A percentile compares a stretch with the other conserved stretches of the same genome.
Conservation (phyloP, 2,329 filamentous ascomycete genomes). For the Xylariaceae sp. region DNA sequence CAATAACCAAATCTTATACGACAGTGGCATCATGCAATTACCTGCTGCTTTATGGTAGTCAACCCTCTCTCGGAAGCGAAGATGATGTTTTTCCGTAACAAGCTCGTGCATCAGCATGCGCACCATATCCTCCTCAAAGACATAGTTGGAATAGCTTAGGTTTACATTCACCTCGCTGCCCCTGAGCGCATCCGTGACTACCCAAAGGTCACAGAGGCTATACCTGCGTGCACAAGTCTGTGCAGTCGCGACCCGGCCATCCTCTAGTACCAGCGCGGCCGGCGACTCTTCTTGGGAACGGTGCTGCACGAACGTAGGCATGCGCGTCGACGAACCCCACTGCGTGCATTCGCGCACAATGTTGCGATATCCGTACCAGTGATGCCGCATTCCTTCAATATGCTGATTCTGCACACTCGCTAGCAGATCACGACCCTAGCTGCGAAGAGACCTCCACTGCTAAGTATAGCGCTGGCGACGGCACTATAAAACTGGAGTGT, state of each 20-base stretch:
- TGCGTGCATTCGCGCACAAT: neutral
- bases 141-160: neutral
- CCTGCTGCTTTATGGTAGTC: too few relatives aligned
- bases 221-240: neutral
- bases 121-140: neutral
- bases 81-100: neutral
- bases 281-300: neutral
- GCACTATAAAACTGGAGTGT: neutral
- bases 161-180: neutral
- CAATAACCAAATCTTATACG: too few relatives aligned
- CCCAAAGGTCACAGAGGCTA: constrained; percentile 1
- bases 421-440: neutral
- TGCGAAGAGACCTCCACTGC: neutral
- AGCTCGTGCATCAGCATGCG: constrained; percentile 1
- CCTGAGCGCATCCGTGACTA: neutral
- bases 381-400: constrained; percentile 1
- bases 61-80: neutral
- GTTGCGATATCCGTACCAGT: neutral
- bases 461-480: neutral
- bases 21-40: too few relatives aligned
- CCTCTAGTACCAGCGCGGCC: neutral
- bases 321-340: neutral
- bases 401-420: neutral
- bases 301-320: constrained; percentile 2
- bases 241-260: neutral